Conservation (phyloP, 1,139 yeast species). For the Kodamaea derodonti region DNA sequence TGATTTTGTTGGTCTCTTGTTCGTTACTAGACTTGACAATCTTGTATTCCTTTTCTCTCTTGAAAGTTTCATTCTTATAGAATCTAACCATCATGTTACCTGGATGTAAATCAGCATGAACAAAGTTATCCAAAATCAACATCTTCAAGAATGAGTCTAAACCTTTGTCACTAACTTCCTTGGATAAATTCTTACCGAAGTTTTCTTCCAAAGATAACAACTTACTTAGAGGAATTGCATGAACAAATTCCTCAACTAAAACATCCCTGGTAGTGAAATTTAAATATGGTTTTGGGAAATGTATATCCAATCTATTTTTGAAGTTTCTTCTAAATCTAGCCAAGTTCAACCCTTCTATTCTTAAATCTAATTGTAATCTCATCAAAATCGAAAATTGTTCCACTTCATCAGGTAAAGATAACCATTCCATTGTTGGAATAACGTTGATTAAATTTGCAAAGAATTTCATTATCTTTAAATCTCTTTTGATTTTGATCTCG, state of each 20-base stretch:
- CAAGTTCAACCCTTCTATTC: constrained; percentile 85
- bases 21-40: constrained; percentile 44
- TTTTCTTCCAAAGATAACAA: constrained; percentile 46
- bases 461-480: constrained; percentile 74
- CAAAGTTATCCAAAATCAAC: constrained; percentile 88
- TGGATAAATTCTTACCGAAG: constrained; percentile 55
- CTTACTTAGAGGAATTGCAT: constrained; percentile 78
- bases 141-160: constrained; percentile 88
- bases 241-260: constrained; percentile 79
- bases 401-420: constrained; percentile 91
- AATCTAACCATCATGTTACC: constrained; percentile 89
- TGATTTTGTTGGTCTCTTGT: constrained; percentile 46
- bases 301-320: constrained; percentile 54
- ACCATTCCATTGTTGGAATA: constrained; percentile 97
- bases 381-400: constrained; percentile 81
- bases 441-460: constrained; percentile 67
- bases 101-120: constrained; percentile 95
- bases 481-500: constrained; percentile 68
- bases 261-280: constrained; percentile 67
- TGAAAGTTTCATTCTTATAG: constrained; percentile 48
- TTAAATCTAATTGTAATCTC: constrained; percentile 82
- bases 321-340: constrained; percentile 66
- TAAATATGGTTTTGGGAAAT: constrained; percentile 77
- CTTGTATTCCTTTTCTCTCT: constrained; percentile 45
- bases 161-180: constrained; percentile 80